Evolutionary conservation across 2,329 filamentous ascomycete genomes (phyloP), one percentile per base, ranked within the genome.

Genomic region (Lachnellula occidentalis): DNA sequence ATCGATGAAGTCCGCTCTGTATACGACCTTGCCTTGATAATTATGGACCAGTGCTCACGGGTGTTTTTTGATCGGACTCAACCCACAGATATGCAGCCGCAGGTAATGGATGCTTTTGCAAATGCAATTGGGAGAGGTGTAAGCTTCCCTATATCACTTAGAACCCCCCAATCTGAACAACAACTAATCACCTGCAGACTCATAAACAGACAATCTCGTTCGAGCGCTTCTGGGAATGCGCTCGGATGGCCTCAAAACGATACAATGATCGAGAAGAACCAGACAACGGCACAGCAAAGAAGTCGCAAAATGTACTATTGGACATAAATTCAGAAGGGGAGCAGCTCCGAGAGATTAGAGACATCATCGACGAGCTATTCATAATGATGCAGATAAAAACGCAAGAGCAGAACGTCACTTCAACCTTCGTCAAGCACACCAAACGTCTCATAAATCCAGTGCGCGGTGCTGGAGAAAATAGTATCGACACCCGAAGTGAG

Each of bases 341-440:
- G 19, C 60, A 76, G 0, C 70, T 74, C 39, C 59, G 66, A 0
- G 75, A 78, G 50, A 71, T 74, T 11, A 72, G 74, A 24, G 74
- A 76, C 31, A 73, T 77, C 27, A 59, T 73, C 2, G 74, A 76
- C 6, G 74, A 78, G 53, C 65, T 78, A 0, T 69, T 71, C 3
- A 77, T 77, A 19, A 76, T 78, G 71, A 61, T 71, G 0, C 62
- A 69, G 2, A 64, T 76, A 12, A 64, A 63, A 7, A 64, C 59
- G 4, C 64, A 66, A 22, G 73, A 58, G 46, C 34, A 52, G 27
- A 34, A 21, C 6, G 54, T 56, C 5, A 24, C 31, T 27, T 14
- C 36, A 45, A 50, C 46, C 42, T 61, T 61, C 17, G 36, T 45
- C 5, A 58, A 45, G 36, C 43, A 55, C 22, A 34, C 57, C 17